Conservation (phyloP, 768 basidiomycete species). For the Naganishia friedmannii region DNA sequence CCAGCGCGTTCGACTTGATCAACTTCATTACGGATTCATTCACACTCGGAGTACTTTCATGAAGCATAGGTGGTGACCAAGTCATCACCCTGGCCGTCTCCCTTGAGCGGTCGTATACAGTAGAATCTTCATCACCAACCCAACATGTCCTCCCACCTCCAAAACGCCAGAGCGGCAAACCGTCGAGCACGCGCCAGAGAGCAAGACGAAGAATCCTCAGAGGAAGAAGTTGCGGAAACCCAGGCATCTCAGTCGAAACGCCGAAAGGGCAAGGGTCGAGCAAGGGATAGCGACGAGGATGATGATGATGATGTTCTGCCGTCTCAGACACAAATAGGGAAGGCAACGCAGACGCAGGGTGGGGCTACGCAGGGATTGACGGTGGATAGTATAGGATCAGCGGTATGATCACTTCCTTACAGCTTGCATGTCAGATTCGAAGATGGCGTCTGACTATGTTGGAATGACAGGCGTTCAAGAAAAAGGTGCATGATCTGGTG, state of each 20-base stretch:
- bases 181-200: conserved; percentile 2
- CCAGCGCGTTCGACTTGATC: too few species aligned
- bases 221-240: conserved; percentile 11
- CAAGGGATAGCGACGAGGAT: conserved; percentile 14
- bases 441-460: not conserved
- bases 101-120: not conserved
- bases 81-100: not conserved
- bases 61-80: too few species aligned
- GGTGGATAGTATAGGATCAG: conserved; percentile 15
- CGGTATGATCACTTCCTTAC: not conserved
- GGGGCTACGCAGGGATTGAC: conserved; percentile 6
- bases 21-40: too few species aligned
- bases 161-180: conserved; percentile 8
- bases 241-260: conserved; percentile 12
- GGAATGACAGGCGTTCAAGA: conserved; percentile 61
- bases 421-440: not conserved
- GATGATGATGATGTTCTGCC: conserved; percentile 5
- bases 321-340: not conserved
- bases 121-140: not conserved
- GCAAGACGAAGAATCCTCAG: conserved; percentile 18
- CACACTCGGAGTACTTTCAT: too few species aligned
- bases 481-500: conserved; percentile 69
- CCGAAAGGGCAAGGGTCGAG: conserved; percentile 14
- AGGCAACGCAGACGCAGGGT: conserved; percentile 15
- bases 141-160: conserved; percentile 6